Base-by-base conservation (phyloP, 139 green algal genomes). In the Chlamydomonas sp. region DNA sequence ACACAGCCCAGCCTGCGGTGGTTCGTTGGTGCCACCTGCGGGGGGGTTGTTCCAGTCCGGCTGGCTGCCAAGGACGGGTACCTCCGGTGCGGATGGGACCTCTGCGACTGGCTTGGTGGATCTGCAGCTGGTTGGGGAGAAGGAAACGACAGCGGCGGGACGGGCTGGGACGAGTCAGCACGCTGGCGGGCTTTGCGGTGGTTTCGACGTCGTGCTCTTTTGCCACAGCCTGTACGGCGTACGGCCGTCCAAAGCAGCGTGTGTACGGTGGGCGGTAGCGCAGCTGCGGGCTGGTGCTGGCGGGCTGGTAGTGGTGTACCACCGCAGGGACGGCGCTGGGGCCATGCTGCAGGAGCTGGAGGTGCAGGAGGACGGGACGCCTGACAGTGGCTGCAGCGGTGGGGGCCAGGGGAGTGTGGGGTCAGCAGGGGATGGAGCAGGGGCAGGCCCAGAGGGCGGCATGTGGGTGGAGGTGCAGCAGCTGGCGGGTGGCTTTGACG, bases 181-280 rank as follows among this genome's bases (percentile, higher is more conserved):
- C 31, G 31, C 31, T 49, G 31, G 31, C 31, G 31, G 31, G 31
- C 31, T 49, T 49, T 49, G 20, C 71, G 71, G 71, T 9, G 20
- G 71, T 7, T 77, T 59, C n/a, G 71, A 77, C n/a, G 0, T 77
- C 3, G 71, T 77, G 20, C 71, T 77, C 6, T 59, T 16, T 6
- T 77, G 71, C 71, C 71, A 77, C 71, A 77, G 71, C 71, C 71
- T 77, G 71, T 77, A 77, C 71, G 71, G 71, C 20, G 12, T 77
- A 9, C 71, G 71, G 71, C 71, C 71, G 2, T 59, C 20, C 71
- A 77, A 77, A n/a, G 71, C 71, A 6, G 71, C 71, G 6, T 20
- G n/a, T 5, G 71, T 77, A 9, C 71, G 71, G 3, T 77, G 71
- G 71, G 71, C 71, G 10, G 71, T 9, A n/a, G 1, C 1, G 3